A percentile compares a stretch with the other conserved stretches of the same genome.
Conservation (phyloP, 352 stramenopile genomes). For the Globisporangium polare region DNA sequence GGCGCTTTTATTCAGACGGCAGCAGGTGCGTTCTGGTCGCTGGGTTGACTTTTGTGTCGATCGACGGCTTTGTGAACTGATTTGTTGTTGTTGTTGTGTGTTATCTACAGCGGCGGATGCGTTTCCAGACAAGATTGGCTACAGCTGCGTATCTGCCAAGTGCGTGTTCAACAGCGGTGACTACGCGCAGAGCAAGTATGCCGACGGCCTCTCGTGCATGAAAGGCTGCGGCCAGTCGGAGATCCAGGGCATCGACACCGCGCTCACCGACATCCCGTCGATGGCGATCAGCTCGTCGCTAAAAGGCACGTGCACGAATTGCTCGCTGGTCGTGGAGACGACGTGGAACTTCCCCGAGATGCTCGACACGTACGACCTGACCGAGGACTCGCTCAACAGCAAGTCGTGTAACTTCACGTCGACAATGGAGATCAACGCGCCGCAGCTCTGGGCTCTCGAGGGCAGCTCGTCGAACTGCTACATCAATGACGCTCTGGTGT, state of each 20-base stretch:
- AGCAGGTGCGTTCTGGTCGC: slow-evolving; percentile 1
- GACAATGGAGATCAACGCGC: slow-evolving; percentile 44
- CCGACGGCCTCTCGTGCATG: slow-evolving; percentile 49
- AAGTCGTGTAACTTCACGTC: slow-evolving; percentile 44
- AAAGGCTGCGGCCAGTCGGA: slow-evolving; percentile 39
- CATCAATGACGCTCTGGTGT: slow-evolving; percentile 23
- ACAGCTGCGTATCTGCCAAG: slow-evolving; percentile 41
- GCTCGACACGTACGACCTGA: slow-evolving; percentile 60
- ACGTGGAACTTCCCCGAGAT: slow-evolving; percentile 73
- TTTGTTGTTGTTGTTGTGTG: slow-evolving; percentile 2
- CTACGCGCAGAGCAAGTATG: slow-evolving; percentile 24
- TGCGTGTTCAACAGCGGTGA: slow-evolving; percentile 45
- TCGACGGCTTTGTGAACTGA: not conserved
- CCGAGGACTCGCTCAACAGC: slow-evolving; percentile 28
- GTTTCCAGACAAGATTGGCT: slow-evolving; percentile 36
- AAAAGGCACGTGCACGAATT: slow-evolving; percentile 71
- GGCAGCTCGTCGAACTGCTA: slow-evolving; percentile 32
- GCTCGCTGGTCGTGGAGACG: slow-evolving; percentile 48
- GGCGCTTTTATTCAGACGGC: not conserved
- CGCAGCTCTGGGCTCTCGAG: slow-evolving; percentile 57
- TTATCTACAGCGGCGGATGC: slow-evolving; percentile 16
- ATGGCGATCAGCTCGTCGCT: slow-evolving; percentile 47
- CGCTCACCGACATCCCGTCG: slow-evolving; percentile 43
- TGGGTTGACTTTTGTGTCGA: not conserved
- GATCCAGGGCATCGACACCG: slow-evolving; percentile 37